Evolutionary conservation across 2,329 filamentous ascomycete species (phyloP), one percentile per base, ranked within the genome.

Genomic region (Tolypocladium guangdongense): DNA sequence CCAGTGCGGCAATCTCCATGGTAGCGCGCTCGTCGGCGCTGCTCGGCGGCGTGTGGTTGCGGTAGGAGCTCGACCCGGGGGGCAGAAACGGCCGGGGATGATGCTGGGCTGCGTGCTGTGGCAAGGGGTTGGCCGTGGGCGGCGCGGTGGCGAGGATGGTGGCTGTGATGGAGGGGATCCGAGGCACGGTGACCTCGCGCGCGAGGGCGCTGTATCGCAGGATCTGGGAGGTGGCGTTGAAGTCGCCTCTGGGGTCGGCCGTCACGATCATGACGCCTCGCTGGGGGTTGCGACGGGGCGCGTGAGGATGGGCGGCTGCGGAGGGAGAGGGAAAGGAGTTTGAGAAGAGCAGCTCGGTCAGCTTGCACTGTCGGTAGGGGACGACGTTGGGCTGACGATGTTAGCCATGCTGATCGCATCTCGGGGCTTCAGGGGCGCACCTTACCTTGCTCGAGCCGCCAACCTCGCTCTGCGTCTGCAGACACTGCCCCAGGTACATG

Each of bases 401-500:
- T 49, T 3, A n/a, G 22, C 39, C 27, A 37, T 52, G n/a, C 27
- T 30, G 14, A n/a, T 50, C 22, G 7, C 14, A 1, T 4, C 3
- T 46, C 7, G 11, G 8, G 27, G 24, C 24, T 7, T 27, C 41
- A 32, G 7, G 43, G n/a, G 12, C 18, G 24, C 43, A 20, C n/a
- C 27, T 12, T 75, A 88, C 87, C 80, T 89, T 92, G 65, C 79
- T 82, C 14, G 83, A 84, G 57, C 78, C 84, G 45, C 85, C 84
- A 35, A 84, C 78, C 61, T 92, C 89, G 55, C 87, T 91, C 67
- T 96, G 92, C 78, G 96, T 92, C 66, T 97, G 92, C 62, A 99
- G 79, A 66, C 93, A 99, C 65, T 97, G 93, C 0, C 93, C 93
- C 1, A 99, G 79, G 66, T 96, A 97, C 93, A 99, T 99, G 65